phyloP scores from a whole-genome alignment of 1,284 basidiomycete genomes.

The Pseudozyma thailandica region DNA sequence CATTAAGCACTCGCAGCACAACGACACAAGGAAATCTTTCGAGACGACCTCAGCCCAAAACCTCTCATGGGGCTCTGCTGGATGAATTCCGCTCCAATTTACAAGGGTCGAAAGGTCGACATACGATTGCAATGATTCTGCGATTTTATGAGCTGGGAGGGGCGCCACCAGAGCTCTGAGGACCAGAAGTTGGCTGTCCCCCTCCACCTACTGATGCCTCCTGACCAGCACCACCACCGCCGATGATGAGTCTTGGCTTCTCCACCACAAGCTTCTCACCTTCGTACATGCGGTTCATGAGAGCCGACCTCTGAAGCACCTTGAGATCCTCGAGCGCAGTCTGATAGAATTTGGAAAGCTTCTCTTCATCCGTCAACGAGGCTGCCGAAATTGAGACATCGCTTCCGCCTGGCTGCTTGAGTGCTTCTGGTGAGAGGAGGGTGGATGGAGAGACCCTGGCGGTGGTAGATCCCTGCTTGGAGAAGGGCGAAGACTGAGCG shows the following conservation, averaged over 20 bases:
- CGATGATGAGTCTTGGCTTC: conserved; percentile 56
- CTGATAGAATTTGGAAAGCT: conserved; percentile 57
- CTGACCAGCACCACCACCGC: conserved; percentile 52
- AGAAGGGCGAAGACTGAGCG: conserved; percentile 53
- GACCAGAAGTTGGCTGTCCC: conserved; percentile 45
- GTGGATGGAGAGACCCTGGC: conserved; percentile 54
- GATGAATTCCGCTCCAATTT: no score
- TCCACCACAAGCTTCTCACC: conserved; percentile 66
- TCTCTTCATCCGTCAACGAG: conserved; percentile 36
- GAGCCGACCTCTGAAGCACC: conserved; percentile 62
- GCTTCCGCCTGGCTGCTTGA: conserved; percentile 19
- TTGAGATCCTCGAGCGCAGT: conserved; percentile 60
- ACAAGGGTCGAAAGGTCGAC: no score
- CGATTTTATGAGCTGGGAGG: conserved; percentile 31
- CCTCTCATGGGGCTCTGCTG: no score
- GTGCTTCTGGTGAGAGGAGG: conserved; percentile 38
- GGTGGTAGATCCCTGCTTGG: conserved; percentile 54
- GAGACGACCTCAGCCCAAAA: no score
- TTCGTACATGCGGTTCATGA: conserved; percentile 65
- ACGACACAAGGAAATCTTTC: no score
- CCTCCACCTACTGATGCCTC: conserved; percentile 50
- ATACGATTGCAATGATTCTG: not conserved
- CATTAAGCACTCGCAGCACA: no score
- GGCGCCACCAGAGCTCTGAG: conserved; percentile 44
- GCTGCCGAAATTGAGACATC: conserved; percentile 37